Evolutionary conservation across 2,329 filamentous ascomycete species (phyloP).

Genomic region (Fusarium pseudoanthophilum): DNA sequence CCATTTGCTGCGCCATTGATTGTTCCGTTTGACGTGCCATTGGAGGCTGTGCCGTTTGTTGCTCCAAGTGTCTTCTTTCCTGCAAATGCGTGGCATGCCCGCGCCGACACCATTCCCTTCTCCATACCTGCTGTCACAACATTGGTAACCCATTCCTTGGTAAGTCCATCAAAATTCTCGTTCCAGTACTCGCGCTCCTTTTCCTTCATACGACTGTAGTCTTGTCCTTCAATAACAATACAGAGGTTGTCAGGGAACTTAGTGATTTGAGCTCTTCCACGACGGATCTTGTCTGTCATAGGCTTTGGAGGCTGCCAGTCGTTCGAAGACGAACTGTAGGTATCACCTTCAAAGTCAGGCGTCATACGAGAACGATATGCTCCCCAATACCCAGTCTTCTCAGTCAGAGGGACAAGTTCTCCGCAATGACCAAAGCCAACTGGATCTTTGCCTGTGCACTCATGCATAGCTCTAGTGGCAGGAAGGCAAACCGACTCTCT

Average conservation of each 20-base stretch:
- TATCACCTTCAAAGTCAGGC: not conserved
- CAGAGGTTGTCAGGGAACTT: not conserved
- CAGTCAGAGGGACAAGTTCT: not conserved
- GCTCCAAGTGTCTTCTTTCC: not conserved
- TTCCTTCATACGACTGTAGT: not conserved
- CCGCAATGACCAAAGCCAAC: not conserved
- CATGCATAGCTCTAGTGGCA: not conserved
- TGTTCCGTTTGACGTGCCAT: not conserved
- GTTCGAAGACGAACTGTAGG: not conserved
- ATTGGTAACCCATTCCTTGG: not conserved
- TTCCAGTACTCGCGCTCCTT: not conserved
- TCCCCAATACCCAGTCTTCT: conserved; percentile 6
- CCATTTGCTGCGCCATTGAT: not conserved
- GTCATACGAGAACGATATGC: conserved; percentile 8
- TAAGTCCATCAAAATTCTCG: not conserved
- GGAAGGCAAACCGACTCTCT: not conserved
- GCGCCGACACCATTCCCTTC: not conserved
- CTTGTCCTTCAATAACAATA: not conserved
- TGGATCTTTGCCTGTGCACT: not conserved
- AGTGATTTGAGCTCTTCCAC: not conserved
- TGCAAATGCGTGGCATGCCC: conserved; percentile 3
- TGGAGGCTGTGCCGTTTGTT: not conserved
- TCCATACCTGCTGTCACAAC: not conserved
- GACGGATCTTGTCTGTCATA: not conserved
- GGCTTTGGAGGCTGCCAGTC: not conserved